A percentile compares a stretch with the other conserved stretches of the same genome.
phyloP scores from a whole-genome alignment of 805 yeast genomes.

The Candida nemodendra region DNA sequence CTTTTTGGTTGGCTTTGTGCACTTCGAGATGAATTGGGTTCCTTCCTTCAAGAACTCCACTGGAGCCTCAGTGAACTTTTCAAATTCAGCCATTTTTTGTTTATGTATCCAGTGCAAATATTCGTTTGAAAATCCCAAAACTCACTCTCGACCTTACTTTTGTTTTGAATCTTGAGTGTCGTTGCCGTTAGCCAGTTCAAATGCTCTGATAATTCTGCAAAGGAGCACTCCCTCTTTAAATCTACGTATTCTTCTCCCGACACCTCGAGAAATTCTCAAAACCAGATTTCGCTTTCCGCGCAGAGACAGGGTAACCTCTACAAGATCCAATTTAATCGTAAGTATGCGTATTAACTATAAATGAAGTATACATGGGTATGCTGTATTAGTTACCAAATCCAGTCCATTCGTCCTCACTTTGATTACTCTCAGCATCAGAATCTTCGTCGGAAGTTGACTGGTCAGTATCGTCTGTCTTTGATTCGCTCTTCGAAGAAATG shows the following conservation, averaged over 20 bases:
- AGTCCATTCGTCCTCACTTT: conserved; percentile 28
- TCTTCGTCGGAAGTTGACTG: conserved; percentile 32
- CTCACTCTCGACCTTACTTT: background rate
- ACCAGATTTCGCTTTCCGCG: background rate
- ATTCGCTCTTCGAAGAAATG: conserved; percentile 15
- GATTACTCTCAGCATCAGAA: conserved; percentile 25
- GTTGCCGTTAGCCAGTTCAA: no score
- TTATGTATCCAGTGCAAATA: background rate
- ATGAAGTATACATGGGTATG: background rate
- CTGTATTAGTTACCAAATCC: conserved; percentile 27
- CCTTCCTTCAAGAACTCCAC: conserved; percentile 91
- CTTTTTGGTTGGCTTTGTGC: conserved; percentile 89
- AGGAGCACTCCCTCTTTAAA: background rate
- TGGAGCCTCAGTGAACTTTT: conserved; percentile 82
- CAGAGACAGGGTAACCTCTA: background rate
- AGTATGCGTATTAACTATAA: conserved; percentile 2
- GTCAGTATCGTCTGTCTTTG: conserved; percentile 25
- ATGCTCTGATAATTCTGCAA: no score
- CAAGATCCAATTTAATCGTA: background rate
- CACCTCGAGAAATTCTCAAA: background rate
- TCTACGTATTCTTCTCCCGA: no score
- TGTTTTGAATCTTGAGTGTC: conserved; percentile 1
- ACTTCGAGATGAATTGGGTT: conserved; percentile 79
- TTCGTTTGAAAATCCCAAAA: no score
- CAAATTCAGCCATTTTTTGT: conserved; percentile 42